A percentile compares a stretch with the other conserved stretches of the same genome.
Evolutionary conservation across 352 stramenopile genomes (phyloP).

Genomic region (Globisporangium paroecandrum): DNA sequence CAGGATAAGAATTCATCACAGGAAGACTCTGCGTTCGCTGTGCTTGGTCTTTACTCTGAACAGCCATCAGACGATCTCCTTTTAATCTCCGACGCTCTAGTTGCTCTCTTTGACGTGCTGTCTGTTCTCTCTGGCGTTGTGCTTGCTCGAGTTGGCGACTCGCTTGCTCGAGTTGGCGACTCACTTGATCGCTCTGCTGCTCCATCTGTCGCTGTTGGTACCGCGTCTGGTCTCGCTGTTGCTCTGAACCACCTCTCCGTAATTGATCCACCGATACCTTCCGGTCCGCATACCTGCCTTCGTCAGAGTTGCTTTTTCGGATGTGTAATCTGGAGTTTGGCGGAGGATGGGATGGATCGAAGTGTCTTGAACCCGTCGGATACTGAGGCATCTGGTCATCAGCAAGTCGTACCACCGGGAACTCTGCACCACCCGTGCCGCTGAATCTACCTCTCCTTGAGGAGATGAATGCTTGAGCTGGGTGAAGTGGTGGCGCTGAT

Average conservation of each 20-base stretch:
- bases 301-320: conserved; percentile 18
- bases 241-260: background rate
- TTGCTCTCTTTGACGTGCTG: conserved; percentile 3
- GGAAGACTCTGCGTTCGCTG: conserved; percentile 1
- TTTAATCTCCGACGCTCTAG: background rate
- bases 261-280: background rate
- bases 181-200: background rate
- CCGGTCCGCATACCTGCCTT: conserved; percentile 11
- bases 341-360: conserved; percentile 3
- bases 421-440: background rate
- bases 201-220: background rate
- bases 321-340: conserved; percentile 1
- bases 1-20: background rate
- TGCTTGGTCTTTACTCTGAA: background rate
- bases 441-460: conserved; percentile 18
- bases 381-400: background rate
- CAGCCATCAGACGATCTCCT: background rate
- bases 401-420: conserved; percentile 8
- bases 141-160: background rate
- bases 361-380: background rate
- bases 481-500: conserved; percentile 36
- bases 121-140: background rate
- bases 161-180: background rate
- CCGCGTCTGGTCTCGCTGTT: conserved; percentile 5
- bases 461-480: conserved; percentile 4